Base-by-base conservation (phyloP, 371 early-diverging fungal genomes). In the Mortierella sp. region DNA sequence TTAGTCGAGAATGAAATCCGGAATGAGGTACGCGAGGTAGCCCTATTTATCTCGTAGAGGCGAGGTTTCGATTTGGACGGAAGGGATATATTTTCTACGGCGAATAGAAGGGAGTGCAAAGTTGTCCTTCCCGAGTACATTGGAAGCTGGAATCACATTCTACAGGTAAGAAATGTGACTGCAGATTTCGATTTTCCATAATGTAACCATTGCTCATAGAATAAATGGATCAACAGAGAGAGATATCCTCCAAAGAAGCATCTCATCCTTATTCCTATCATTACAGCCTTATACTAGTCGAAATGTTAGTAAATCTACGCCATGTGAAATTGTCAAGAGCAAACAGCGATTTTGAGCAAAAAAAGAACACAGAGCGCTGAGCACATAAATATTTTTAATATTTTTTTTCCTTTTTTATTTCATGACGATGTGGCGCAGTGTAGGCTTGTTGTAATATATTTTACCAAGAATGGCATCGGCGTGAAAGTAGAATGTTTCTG, bases 91-190 rank as follows among this genome's bases (percentile, higher is more conserved):
- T 23, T 51, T 51, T 26, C 26, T 51, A 17, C 4, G 26, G 51
- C 12, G 22, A 26, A 51, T 23, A 40, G 9, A 40, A 40, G 13
- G 40, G 40, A 40, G 40, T 13, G 13, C 13, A 40, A n/a, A n/a
- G n/a, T n/a, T 40, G 13, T 40, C 13, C 6, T 40, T 6, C 9
- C 32, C 26, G 63, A 63, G 63, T 35, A 34, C 53, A 63, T 63
- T 51, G 63, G 63, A 63, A 63, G 35, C 17, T 63, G 63, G 63
- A 63, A 63, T 63, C 63, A 51, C 53, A 51, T 63, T 63, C 63
- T 61, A 35, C 47, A 29, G 47, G 47, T 47, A 6, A 47, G 15
- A 13, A 43, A 23, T 51, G 51, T 51, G 51, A 51, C 51, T 51
- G 28, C 51, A 26, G 23, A 40, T 9, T 40, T 40, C 40, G 13